A percentile compares a stretch with the other conserved stretches of the same genome.
Evolutionary conservation across 208 protist genomes (phyloP).

Genomic region (Zelonia costaricensis): DNA sequence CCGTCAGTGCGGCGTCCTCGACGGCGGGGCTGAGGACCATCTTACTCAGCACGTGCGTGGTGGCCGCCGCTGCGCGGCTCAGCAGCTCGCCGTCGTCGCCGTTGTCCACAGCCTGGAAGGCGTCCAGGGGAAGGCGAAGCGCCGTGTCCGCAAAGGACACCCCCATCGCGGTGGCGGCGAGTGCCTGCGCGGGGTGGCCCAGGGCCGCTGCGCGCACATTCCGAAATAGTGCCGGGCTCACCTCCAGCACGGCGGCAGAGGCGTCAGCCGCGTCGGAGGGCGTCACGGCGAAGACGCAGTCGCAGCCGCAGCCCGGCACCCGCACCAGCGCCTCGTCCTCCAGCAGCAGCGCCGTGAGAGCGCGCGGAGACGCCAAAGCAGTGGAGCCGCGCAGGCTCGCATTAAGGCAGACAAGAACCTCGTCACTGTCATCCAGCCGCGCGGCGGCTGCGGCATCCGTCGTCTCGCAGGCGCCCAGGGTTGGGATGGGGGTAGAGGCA

Average conservation of each 20-base stretch:
- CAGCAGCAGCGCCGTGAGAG: slow-evolving; percentile 36
- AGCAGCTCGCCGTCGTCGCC: slow-evolving; percentile 19
- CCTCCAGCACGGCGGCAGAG: no score
- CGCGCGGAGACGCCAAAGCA: slow-evolving; percentile 18
- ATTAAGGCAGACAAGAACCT: slow-evolving; percentile 42
- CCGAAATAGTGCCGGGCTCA: slow-evolving; percentile 56
- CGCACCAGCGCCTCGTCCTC: slow-evolving; percentile 33
- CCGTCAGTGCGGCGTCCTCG: slow-evolving; percentile 46
- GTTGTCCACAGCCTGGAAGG: slow-evolving; percentile 29
- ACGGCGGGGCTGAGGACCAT: slow-evolving; percentile 48
- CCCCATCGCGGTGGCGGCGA: neutral
- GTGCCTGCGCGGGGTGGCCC: slow-evolving; percentile 8
- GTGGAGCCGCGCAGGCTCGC: slow-evolving; percentile 28
- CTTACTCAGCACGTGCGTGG: slow-evolving; percentile 9
- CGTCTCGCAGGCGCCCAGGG: neutral
- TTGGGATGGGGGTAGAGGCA: neutral
- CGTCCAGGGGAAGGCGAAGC: slow-evolving; percentile 27
- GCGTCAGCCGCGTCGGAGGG: no score
- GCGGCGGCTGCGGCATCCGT: neutral
- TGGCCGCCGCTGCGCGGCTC: neutral
- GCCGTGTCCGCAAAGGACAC: slow-evolving; percentile 19
- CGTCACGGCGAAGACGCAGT: slow-evolving; percentile 38
- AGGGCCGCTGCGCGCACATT: slow-evolving; percentile 56
- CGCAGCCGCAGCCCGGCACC: slow-evolving; percentile 33
- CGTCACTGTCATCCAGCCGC: slow-evolving; percentile 1